Base-by-base conservation (phyloP, 2,329 filamentous ascomycete genomes). In the Aspergillus sp. region DNA sequence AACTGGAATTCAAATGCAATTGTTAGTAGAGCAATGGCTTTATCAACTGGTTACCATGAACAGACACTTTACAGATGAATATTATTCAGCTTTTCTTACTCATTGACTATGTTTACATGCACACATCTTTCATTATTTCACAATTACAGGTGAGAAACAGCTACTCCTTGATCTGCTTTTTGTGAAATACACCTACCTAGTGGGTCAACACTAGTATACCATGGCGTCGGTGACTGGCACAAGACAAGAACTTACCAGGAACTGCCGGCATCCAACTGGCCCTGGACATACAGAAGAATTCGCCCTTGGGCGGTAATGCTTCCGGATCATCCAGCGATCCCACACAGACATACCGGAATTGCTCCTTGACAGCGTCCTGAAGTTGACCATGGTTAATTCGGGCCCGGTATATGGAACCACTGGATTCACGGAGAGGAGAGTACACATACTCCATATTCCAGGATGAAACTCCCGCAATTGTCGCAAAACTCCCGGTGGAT, bases 401-500 rank as follows among this genome's bases (percentile, higher is more conserved):
- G 19, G 19, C 19, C 19, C 19, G 19, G 19, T 19, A 19, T 19
- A 19, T 19, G 19, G 19, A 19, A 19, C 19, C 19, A 19, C 19
- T 19, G 19, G 19, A 19, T 19, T 19, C 19, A 19, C 4, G 6
- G 4, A 5, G 2, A 29, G 3, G 27, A 12, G 27, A n/a, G 12
- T 10, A 35, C 7, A 59, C 69, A 44, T 54, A 74, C 73, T 32
- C 75, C 75, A 52, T 75, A 78, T 55, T 79, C 76, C 27, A 76
- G 58, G 43, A 79, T 67, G 35, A 69, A 69, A 50, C 73, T 73
- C 4, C 76, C 76, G 48, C 77, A 79, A 2, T 62, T 70, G 4
- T 64, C 65, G 49, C 76, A 80, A 53, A 79, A 79, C 51, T 79
- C 75, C 1, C 75, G 67, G 52, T 74, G 69, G 32, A 78, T 60